Conservation (phyloP, 768 basidiomycete species). For the Podaxis sp. region DNA sequence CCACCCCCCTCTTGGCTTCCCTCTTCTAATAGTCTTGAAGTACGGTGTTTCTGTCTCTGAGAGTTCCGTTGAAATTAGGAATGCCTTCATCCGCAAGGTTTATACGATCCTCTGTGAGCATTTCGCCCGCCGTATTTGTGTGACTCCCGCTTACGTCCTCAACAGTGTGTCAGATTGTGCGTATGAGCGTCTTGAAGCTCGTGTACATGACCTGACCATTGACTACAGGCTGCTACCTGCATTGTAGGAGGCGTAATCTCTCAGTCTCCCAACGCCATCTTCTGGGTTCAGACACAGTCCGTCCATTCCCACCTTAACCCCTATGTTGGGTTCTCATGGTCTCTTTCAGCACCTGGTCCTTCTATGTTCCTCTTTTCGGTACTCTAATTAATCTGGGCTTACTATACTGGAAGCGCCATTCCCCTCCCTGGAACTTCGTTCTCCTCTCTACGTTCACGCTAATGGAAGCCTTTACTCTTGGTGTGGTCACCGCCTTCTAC, state of each 20-base stretch:
- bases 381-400: constrained; percentile 77
- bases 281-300: constrained; percentile 74
- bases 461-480: constrained; percentile 88
- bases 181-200: constrained; percentile 16
- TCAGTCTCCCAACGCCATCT: constrained; percentile 53
- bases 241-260: constrained; percentile 74
- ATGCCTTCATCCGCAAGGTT: constrained; percentile 88
- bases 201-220: not conserved
- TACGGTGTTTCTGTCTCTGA: constrained; percentile 82
- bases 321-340: not conserved
- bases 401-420: constrained; percentile 92
- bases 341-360: constrained; percentile 62
- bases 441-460: constrained; percentile 85
- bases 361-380: constrained; percentile 77
- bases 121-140: not conserved
- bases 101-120: constrained; percentile 83
- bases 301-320: constrained; percentile 23
- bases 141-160: constrained; percentile 7
- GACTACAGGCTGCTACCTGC: constrained; percentile 65
- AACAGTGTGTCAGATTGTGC: constrained; percentile 72
- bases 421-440: constrained; percentile 83
- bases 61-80: constrained; percentile 72
- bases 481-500: constrained; percentile 78
- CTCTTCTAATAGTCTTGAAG: constrained; percentile 31
- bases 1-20: not conserved